Evolutionary conservation across 345 rosid genomes (phyloP).

Genomic region (Camelina laxa): DNA sequence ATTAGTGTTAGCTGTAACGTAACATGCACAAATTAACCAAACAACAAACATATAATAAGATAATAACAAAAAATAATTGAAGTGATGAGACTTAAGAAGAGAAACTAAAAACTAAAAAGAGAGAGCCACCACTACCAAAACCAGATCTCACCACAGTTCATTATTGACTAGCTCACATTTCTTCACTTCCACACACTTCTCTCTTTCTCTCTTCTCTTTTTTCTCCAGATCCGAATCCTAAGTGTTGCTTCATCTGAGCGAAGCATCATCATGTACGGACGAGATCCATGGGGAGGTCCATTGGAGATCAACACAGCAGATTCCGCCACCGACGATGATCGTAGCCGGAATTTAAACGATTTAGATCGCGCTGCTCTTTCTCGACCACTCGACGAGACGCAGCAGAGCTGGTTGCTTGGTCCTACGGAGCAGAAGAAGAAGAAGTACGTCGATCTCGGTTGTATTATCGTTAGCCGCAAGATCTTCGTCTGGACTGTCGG

Average conservation of each 20-base stretch:
- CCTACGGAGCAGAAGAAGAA: constrained; percentile 97
- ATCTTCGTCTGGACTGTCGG: constrained; percentile 95
- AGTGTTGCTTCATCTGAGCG: not conserved
- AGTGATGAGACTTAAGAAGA: not conserved
- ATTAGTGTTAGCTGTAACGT: constrained; percentile 35
- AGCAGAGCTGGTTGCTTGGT: constrained; percentile 97
- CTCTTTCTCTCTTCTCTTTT: not conserved
- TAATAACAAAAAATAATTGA: constrained; percentile 28
- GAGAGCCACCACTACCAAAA: not conserved
- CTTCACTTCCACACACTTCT: constrained; percentile 23
- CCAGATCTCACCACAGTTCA: constrained; percentile 18
- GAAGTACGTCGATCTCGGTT: constrained; percentile 93
- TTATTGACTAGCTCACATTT: constrained; percentile 29
- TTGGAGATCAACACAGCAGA: constrained; percentile 91
- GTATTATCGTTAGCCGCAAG: constrained; percentile 95
- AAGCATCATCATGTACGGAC: constrained; percentile 65
- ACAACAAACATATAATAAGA: not conserved
- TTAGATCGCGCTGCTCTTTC: constrained; percentile 82
- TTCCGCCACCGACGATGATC: constrained; percentile 96
- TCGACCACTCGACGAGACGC: constrained; percentile 90
- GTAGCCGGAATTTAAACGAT: constrained; percentile 88
- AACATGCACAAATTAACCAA: constrained; percentile 36
- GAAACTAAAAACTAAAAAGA: not conserved
- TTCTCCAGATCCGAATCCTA: constrained; percentile 32
- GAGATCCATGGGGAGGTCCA: constrained; percentile 99